Base-by-base conservation (phyloP, 176 grass and related monocot genomes). In the Urochloa ruziziensis region DNA sequence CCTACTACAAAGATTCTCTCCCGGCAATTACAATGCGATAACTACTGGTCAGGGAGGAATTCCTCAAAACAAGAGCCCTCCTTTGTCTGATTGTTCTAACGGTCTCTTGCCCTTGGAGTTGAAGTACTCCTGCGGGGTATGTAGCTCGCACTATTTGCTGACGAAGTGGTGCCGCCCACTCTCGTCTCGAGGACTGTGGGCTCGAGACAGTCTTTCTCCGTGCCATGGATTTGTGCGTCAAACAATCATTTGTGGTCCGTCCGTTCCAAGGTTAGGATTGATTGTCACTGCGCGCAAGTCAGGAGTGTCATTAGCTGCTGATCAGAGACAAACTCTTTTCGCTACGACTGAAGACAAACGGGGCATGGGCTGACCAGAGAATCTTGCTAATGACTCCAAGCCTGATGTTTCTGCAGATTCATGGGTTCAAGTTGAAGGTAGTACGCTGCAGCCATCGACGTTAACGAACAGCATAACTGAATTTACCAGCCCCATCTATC, bases 211-310 rank as follows among this genome's bases (percentile, higher is more conserved):
- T 24, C 59, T 79, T 78, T 66, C 73, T 59, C 12, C 24, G 6
- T 39, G 59, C 8, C 73, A 25, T 78, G 79, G 83, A 63, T 64
- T 73, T 78, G 65, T 30, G 73, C 73, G 24, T 14, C 57, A 23
- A 86, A 73, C 58, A 82, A 79, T 83, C 79, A 79, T 86, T 73
- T 73, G 66, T 83, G 66, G 58, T 76, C 73, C 54, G 58, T 76
- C 73, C 54, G 68, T 89, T 85, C 53, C 61, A 5, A 76, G 52
- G 40, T n/a, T 67, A 67, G 44, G 30, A 67, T 67, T 35, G 23
- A n/a, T 56, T 25, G 46, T 37, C 78, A 25, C 21, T 58, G 61
- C 40, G 61, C 40, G 30, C 68, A 12, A 15, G 30, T 34, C 37
- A 62, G 40, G 49, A 58, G 2, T 74, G 2, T 46, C 44, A 35